These are phyloP conservation scores for Penicillium simplicissimum DNA, from an alignment of 495 filamentous ascomycete species.

Conservation along the genomic window DNA sequence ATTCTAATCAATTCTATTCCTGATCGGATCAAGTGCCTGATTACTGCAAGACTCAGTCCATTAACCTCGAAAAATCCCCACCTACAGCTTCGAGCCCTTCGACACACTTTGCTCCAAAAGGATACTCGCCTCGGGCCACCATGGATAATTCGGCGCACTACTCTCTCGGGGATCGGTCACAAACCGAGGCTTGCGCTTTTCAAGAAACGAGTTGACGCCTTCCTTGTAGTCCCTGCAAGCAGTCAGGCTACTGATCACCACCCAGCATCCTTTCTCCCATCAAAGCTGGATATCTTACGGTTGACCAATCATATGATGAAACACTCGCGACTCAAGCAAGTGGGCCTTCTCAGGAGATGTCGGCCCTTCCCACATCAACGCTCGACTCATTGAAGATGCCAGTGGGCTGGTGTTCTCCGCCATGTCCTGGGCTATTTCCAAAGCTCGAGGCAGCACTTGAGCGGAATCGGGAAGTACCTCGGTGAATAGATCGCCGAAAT, in stretches of 20 bases:
- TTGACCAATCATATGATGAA: conserved; percentile 53
- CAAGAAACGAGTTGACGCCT: conserved; percentile 44
- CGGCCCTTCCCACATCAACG: conserved; percentile 56
- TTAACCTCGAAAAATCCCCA: not conserved
- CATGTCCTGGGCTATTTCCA: conserved; percentile 55
- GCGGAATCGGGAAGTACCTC: conserved; percentile 50
- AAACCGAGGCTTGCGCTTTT: conserved; percentile 52
- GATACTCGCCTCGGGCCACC: conserved; percentile 27
- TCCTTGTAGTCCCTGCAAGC: conserved; percentile 40
- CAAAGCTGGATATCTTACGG: conserved; percentile 11
- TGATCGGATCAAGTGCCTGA: not conserved
- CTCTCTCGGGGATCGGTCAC: conserved; percentile 28
- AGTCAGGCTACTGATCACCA: not conserved
- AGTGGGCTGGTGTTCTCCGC: conserved; percentile 54
- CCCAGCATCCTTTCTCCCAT: not conserved
- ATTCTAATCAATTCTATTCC: not conserved
- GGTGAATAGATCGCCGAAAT: conserved; percentile 54
- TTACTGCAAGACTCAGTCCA: not conserved
- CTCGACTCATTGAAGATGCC: conserved; percentile 52
- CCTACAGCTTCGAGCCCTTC: conserved; percentile 20
- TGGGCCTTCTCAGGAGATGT: conserved; percentile 55
- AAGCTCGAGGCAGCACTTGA: conserved; percentile 49
- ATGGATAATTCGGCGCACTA: conserved; percentile 27
- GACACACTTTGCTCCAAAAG: conserved; percentile 9
- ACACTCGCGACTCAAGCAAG: conserved; percentile 55